Evolutionary conservation across 2,329 filamentous ascomycete genomes (phyloP).

Genomic region (Fusarium chaquense): DNA sequence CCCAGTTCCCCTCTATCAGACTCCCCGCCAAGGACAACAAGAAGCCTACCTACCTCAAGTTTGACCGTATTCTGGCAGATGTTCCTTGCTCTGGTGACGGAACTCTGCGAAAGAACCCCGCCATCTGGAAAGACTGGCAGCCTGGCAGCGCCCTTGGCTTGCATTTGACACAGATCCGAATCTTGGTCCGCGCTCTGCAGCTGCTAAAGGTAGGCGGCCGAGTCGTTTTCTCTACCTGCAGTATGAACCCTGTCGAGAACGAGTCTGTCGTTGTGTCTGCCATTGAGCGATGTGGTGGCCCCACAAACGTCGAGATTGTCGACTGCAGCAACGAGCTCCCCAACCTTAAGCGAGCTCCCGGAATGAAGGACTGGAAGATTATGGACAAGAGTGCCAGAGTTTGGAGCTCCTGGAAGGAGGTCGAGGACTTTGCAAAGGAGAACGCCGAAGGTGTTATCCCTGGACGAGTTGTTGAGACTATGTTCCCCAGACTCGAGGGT

Average conservation of each 20-base stretch:
- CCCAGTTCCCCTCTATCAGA: constrained; percentile 91
- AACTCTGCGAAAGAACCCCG: constrained; percentile 91
- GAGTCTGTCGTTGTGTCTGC: constrained; percentile 91
- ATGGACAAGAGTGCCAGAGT: constrained; percentile 87
- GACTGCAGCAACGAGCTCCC: constrained; percentile 85
- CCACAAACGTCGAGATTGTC: constrained; percentile 82
- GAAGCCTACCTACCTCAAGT: constrained; percentile 84
- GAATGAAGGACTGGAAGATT: constrained; percentile 86
- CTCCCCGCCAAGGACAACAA: constrained; percentile 72
- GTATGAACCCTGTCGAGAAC: constrained; percentile 98
- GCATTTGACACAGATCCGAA: constrained; percentile 87
- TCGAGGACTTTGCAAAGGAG: constrained; percentile 75
- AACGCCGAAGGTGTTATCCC: constrained; percentile 67
- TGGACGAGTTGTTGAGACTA: constrained; percentile 78
- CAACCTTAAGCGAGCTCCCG: constrained; percentile 79
- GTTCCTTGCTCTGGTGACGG: constrained; percentile 98
- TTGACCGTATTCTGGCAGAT: constrained; percentile 95
- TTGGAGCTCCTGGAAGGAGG: constrained; percentile 85
- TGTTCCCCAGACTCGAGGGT: constrained; percentile 78
- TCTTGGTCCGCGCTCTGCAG: constrained; percentile 90
- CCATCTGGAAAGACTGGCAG: constrained; percentile 95
- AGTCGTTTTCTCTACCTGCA: constrained; percentile 98
- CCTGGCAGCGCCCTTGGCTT: constrained; percentile 89
- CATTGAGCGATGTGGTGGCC: constrained; percentile 89
- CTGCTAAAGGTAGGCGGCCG: constrained; percentile 95